Percentiles rank a stretch among this genome's conserved stretches.
Evolutionary conservation across 495 filamentous ascomycete genomes (phyloP).

Genomic region (Penicillium pulvis): DNA sequence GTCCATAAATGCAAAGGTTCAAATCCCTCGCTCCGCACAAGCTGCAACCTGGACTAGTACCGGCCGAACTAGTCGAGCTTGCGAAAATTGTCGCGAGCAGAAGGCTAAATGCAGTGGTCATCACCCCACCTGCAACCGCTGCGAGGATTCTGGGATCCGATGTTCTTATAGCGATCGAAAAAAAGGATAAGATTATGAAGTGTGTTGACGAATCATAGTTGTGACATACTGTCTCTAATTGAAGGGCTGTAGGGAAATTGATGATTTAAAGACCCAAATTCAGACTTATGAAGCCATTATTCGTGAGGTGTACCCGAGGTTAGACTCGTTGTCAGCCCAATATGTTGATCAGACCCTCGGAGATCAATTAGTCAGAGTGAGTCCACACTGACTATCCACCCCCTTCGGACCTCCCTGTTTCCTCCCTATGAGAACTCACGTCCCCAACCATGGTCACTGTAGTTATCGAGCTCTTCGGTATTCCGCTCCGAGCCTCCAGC

Average conservation of each 20-base stretch:
- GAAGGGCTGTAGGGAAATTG: constrained; percentile 39
- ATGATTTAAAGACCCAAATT: constrained; percentile 41
- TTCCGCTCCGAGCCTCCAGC: constrained; percentile 25
- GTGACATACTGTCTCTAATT: constrained; percentile 15
- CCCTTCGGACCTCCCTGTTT: neutral
- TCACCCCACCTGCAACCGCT: constrained; percentile 58
- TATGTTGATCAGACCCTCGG: constrained; percentile 39
- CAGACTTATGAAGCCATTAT: constrained; percentile 39
- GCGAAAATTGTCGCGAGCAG: constrained; percentile 73
- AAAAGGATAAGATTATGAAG: constrained; percentile 60
- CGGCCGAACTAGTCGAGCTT: constrained; percentile 56
- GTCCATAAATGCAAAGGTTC: constrained; percentile 36
- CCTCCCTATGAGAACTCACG: neutral
- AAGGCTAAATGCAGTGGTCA: constrained; percentile 66
- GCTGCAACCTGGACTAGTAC: constrained; percentile 33
- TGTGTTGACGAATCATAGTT: constrained; percentile 29
- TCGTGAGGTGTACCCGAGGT: constrained; percentile 36
- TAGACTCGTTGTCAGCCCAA: constrained; percentile 36
- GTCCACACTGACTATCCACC: constrained; percentile 3
- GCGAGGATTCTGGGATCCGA: constrained; percentile 49
- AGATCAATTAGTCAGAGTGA: constrained; percentile 23
- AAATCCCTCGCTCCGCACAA: constrained; percentile 39
- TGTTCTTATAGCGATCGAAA: constrained; percentile 63
- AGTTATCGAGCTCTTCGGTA: neutral
- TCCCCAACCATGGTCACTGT: constrained; percentile 1